These are phyloP conservation scores for Omphalea diandra DNA, from an alignment of 441 rosid genomes.

Conservation along the genomic window DNA sequence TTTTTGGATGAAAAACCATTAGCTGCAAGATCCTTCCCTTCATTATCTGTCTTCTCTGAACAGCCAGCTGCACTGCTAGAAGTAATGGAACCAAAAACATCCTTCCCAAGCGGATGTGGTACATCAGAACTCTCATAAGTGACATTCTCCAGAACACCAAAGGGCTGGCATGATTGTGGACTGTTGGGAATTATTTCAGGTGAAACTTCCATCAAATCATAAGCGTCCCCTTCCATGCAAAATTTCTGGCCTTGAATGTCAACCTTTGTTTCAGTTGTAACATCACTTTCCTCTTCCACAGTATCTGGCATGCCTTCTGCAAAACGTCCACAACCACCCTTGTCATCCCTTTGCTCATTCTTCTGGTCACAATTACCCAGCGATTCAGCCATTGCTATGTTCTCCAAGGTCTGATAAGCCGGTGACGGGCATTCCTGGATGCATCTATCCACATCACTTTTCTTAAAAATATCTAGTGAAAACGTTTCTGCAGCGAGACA, in stretches of 20 bases:
- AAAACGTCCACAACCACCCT: slow-evolving; percentile 23
- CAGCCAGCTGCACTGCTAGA: slow-evolving; percentile 37
- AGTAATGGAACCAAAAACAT: slow-evolving; percentile 26
- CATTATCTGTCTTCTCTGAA: slow-evolving; percentile 31
- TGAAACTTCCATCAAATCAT: slow-evolving; percentile 31
- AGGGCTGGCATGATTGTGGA: slow-evolving; percentile 23
- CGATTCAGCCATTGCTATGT: slow-evolving; percentile 24
- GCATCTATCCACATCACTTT: slow-evolving; percentile 18
- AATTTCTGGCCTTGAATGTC: slow-evolving; percentile 26
- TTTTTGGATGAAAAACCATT: slow-evolving; percentile 39
- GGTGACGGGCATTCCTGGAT: slow-evolving; percentile 22
- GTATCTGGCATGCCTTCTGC: slow-evolving; percentile 22
- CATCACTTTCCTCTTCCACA: slow-evolving; percentile 35
- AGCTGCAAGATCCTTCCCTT: slow-evolving; percentile 39
- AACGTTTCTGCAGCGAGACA: slow-evolving; percentile 29
- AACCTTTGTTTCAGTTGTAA: slow-evolving; percentile 36
- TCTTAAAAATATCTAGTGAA: slow-evolving; percentile 20
- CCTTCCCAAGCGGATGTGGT: too few relatives aligned
- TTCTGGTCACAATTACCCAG: slow-evolving; percentile 17
- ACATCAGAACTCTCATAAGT: too few relatives aligned
- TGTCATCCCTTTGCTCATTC: slow-evolving; percentile 28
- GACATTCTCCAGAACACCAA: too few relatives aligned
- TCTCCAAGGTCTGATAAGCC: slow-evolving; percentile 24
- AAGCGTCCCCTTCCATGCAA: slow-evolving; percentile 31
- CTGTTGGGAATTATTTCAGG: slow-evolving; percentile 24